Conservation (phyloP, 192 early-diverging fungal species). For the Chytriomyces confervae region DNA sequence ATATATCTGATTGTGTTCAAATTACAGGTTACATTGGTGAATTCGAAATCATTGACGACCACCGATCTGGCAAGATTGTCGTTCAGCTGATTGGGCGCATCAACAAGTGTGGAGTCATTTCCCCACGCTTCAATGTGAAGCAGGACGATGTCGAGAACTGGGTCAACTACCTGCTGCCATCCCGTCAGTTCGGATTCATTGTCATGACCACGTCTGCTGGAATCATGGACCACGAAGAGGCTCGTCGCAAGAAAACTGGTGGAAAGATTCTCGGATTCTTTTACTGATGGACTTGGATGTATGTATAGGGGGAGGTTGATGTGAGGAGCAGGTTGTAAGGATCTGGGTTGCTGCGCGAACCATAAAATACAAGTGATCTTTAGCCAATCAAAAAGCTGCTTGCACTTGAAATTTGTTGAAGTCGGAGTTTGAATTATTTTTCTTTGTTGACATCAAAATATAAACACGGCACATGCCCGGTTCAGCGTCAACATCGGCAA, state of each 20-base stretch:
- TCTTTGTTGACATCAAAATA: too few species aligned
- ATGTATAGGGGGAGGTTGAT: too few species aligned
- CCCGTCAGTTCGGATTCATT: slow-evolving; percentile 98
- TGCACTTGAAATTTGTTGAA: too few species aligned
- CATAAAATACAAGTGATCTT: too few species aligned
- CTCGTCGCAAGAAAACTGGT: slow-evolving; percentile 94
- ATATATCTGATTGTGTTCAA: slow-evolving; percentile 11
- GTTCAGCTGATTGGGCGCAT: slow-evolving; percentile 97
- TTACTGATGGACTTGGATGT: slow-evolving; percentile 15
- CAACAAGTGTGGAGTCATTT: slow-evolving; percentile 50
- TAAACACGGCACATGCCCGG: too few species aligned
- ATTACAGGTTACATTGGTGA: slow-evolving; percentile 94
- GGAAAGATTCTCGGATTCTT: slow-evolving; percentile 72
- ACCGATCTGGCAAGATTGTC: slow-evolving; percentile 97
- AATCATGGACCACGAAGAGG: slow-evolving; percentile 99
- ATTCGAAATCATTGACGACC: slow-evolving; percentile 98
- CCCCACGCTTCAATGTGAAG: slow-evolving; percentile 87
- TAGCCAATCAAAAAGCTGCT: too few species aligned
- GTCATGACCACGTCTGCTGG: slow-evolving; percentile 68
- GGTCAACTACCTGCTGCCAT: slow-evolving; percentile 95
- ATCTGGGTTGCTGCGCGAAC: too few species aligned
- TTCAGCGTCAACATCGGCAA: too few species aligned
- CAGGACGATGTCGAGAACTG: slow-evolving; percentile 89
- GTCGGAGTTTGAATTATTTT: too few species aligned
- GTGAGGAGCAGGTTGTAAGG: too few species aligned